Evolutionary conservation across 2,329 filamentous ascomycete species (phyloP).

Genomic region (Nannizzia gypsea): DNA sequence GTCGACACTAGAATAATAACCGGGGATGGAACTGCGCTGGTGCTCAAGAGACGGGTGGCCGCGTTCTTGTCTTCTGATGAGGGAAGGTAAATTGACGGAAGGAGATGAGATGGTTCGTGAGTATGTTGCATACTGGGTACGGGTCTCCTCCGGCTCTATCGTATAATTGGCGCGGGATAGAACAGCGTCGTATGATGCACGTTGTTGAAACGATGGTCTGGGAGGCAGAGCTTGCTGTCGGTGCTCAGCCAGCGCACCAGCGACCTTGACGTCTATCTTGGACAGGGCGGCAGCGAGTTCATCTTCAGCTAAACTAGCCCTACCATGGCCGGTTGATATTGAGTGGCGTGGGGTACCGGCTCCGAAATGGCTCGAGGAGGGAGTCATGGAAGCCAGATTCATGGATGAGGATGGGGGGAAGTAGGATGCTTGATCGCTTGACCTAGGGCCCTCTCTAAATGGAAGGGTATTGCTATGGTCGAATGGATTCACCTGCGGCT

Average conservation of each 20-base stretch:
- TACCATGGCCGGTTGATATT: neutral
- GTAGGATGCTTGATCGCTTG: neutral
- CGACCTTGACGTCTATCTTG: neutral
- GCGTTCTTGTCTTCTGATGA: neutral
- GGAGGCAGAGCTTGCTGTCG: neutral
- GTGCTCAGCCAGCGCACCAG: neutral
- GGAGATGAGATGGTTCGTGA: neutral
- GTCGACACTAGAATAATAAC: constrained; percentile 19
- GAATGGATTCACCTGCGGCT: neutral
- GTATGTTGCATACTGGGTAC: neutral
- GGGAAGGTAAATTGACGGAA: neutral
- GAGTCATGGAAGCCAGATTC: neutral
- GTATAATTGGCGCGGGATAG: neutral
- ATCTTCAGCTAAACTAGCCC: neutral
- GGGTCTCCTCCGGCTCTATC: neutral
- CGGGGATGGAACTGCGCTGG: neutral
- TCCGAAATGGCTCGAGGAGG: neutral
- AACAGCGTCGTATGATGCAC: neutral
- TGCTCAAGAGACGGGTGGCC: neutral
- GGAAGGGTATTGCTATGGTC: neutral
- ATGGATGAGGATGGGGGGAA: neutral
- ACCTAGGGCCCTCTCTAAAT: neutral
- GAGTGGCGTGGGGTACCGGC: neutral
- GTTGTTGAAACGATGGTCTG: neutral
- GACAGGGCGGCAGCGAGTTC: neutral